Percentiles rank a stretch among this genome's conserved stretches.
Evolutionary conservation across 768 basidiomycete genomes (phyloP).

Genomic region (Sarcodon sp.): DNA sequence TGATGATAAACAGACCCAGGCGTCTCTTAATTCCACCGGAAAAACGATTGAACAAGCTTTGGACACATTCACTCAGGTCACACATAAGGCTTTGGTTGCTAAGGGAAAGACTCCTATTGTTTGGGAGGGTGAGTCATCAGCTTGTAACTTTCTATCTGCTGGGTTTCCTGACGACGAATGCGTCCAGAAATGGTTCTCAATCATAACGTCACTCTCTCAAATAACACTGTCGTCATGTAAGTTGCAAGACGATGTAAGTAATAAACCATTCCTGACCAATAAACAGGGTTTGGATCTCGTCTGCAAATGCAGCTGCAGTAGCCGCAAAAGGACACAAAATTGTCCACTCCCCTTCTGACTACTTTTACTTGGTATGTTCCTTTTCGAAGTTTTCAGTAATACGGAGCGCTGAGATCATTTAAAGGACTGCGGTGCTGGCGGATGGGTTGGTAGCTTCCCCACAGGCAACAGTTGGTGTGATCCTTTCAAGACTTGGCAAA

Average conservation of each 20-base stretch:
- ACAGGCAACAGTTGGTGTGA: constrained; percentile 58
- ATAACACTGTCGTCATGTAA: constrained; percentile 42
- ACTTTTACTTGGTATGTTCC: constrained; percentile 53
- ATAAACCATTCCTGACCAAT: constrained; percentile 1
- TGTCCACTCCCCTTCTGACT: constrained; percentile 60
- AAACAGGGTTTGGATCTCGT: constrained; percentile 61
- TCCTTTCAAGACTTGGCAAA: constrained; percentile 73
- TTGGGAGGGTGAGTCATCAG: constrained; percentile 16
- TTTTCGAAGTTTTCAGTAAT: background rate
- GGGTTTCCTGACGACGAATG: too few relatives aligned
- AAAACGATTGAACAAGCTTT: constrained; percentile 28
- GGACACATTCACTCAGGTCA: constrained; percentile 19
- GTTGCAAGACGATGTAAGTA: constrained; percentile 6
- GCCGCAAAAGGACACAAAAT: constrained; percentile 46
- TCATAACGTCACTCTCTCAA: constrained; percentile 19
- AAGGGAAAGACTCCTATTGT: constrained; percentile 36
- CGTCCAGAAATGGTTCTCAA: constrained; percentile 22
- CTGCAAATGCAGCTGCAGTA: constrained; percentile 43
- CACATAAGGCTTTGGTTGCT: constrained; percentile 17
- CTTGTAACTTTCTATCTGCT: too few relatives aligned
- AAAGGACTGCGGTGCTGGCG: constrained; percentile 59
- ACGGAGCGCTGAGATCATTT: background rate
- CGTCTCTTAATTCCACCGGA: constrained; percentile 16
- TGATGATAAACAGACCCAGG: constrained; percentile 21
- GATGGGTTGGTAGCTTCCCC: constrained; percentile 46